Evolutionary conservation across 352 stramenopile species (phyloP), one percentile per base, ranked within the genome.

Genomic region (Pythium oligandrum): DNA sequence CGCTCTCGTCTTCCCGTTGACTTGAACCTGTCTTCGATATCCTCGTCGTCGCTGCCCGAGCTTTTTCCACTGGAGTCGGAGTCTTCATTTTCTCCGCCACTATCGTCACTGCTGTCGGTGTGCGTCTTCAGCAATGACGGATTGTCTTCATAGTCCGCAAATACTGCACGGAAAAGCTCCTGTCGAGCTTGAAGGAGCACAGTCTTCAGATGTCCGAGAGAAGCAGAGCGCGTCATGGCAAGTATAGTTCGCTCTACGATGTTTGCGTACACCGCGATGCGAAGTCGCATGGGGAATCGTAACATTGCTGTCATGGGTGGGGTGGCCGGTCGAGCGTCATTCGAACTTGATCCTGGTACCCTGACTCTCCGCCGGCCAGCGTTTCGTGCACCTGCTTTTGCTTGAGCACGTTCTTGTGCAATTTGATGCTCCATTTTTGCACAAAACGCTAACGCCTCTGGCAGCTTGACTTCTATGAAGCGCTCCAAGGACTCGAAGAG

Each of bases 401-500:
- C 26, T 54, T 57, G 3, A 17, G 32, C 34, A 45, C 45, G 51
- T 10, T 35, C 36, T 6, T 51, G 42, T 4, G 32, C 45, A 46
- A 64, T 51, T 9, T 64, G 57, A 31, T 51, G 38, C 44, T 71
- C 57, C 37, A 79, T 61, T 45, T 82, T 85, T 2, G 68, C 64
- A 40, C 55, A 75, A 30, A 82, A 72, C 10, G 56, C 64, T 6
- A 79, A 60, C 7, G 71, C 71, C 38, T 85, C 74, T 1, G 71
- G 65, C 4, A 85, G 44, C 43, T 85, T 85, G 44, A 78, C 66
- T 12, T 78, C 61, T 3, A 55, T 46, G 39, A 85, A 81, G 34
- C 59, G 53, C 38, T 76, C 74, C 3, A 85, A 59, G 3, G 74
- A 85, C 44, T 85, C 74, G 40, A 63, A 82, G n/a, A 58, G 46